Conservation (phyloP, 306 rosid species). For the Trichosanthes cucumerina region DNA sequence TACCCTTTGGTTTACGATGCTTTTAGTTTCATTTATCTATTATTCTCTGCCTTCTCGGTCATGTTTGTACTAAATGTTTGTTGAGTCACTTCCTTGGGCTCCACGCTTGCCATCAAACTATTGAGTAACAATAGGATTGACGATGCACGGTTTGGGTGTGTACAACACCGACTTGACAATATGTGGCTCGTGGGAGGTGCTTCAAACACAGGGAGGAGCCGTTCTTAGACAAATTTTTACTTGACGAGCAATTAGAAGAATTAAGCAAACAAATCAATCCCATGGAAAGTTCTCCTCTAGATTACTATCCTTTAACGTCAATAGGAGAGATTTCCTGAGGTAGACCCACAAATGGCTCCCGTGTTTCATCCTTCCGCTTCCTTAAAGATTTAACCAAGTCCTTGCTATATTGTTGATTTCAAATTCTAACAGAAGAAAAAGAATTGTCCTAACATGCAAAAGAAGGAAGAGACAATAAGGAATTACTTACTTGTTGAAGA, state of each 20-base stretch:
- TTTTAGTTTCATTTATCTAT: background rate
- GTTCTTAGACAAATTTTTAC: constrained; percentile 73
- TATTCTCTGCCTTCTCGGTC: background rate
- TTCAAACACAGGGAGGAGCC: constrained; percentile 89
- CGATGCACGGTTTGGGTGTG: constrained; percentile 86
- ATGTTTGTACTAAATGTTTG: background rate
- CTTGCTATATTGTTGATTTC: background rate
- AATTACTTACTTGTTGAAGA: too few relatives aligned
- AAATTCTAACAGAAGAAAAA: too few relatives aligned
- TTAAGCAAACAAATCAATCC: constrained; percentile 69
- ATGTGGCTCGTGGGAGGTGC: constrained; percentile 99
- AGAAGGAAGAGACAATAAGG: too few relatives aligned
- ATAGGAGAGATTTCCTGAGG: constrained; percentile 81
- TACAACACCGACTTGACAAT: constrained; percentile 97
- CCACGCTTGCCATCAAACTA: constrained; percentile 86
- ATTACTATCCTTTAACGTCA: constrained; percentile 72
- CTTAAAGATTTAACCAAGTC: background rate
- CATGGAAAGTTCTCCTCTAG: constrained; percentile 46
- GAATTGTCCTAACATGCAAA: too few relatives aligned
- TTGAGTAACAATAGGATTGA: constrained; percentile 72
- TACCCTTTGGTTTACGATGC: background rate
- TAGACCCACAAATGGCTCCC: constrained; percentile 68
- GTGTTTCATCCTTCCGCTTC: constrained; percentile 36
- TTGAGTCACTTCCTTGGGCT: constrained; percentile 85
- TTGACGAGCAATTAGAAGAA: constrained; percentile 50